Conservation (phyloP, 352 stramenopile genomes). For the Phytophthora pisi region DNA sequence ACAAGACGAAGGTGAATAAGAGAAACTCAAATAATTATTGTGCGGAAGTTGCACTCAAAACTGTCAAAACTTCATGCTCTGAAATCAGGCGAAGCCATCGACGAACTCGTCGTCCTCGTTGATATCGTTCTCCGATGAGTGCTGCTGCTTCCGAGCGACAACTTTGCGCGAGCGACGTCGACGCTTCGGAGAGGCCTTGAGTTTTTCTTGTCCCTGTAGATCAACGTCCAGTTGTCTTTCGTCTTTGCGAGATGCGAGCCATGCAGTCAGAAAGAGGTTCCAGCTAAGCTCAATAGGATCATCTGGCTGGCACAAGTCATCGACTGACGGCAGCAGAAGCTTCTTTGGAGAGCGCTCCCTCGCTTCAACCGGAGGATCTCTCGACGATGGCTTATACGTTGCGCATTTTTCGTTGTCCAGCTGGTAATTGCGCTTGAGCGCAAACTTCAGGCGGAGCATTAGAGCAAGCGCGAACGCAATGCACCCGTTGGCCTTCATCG, state of each 20-base stretch:
- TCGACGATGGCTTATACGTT: slow-evolving; percentile 69
- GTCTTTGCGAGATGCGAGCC: slow-evolving; percentile 60
- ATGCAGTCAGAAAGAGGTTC: slow-evolving; percentile 66
- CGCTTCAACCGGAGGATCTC: slow-evolving; percentile 30
- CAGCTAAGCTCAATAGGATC: slow-evolving; percentile 55
- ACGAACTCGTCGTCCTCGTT: slow-evolving; percentile 45
- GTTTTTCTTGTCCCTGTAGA: slow-evolving; percentile 26
- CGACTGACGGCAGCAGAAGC: slow-evolving; percentile 36
- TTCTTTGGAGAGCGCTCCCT: slow-evolving; percentile 33
- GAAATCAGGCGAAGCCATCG: slow-evolving; percentile 33
- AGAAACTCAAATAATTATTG: slow-evolving; percentile 8
- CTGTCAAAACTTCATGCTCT: slow-evolving; percentile 9
- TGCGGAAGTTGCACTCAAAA: slow-evolving; percentile 8
- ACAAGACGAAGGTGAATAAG: slow-evolving; percentile 9
- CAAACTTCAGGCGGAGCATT: slow-evolving; percentile 76
- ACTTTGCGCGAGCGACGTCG: slow-evolving; percentile 48
- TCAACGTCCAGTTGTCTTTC: slow-evolving; percentile 78
- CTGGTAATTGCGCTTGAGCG: slow-evolving; percentile 68
- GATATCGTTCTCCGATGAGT: slow-evolving; percentile 26
- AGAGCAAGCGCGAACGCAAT: slow-evolving; percentile 68
- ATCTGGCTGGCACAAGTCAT: slow-evolving; percentile 41
- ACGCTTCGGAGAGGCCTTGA: slow-evolving; percentile 32
- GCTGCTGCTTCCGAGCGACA: slow-evolving; percentile 17
- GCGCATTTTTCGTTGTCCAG: slow-evolving; percentile 84
- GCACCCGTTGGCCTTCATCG: slow-evolving; percentile 24